Evolutionary conservation across 208 protist species (phyloP).

Genomic region (Blastocrithidia nonstop): DNA sequence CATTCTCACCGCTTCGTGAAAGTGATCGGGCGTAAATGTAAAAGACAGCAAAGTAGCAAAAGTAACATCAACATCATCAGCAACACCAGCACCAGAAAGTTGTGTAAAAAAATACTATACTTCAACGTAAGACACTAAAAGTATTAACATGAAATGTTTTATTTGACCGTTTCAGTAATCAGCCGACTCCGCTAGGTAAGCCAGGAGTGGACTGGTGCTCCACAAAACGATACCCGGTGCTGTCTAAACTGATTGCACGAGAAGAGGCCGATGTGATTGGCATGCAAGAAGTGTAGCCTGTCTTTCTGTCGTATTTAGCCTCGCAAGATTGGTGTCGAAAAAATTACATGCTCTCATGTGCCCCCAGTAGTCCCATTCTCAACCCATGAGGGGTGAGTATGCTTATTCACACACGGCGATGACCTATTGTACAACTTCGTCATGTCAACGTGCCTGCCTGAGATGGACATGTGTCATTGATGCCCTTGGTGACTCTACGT

Average conservation of each 20-base stretch:
- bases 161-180: conserved; percentile 81
- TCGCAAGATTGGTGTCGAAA: conserved; percentile 56
- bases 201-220: conserved; percentile 86
- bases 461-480: conserved; percentile 67
- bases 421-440: conserved; percentile 23
- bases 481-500: conserved; percentile 50
- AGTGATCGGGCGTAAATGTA: not conserved
- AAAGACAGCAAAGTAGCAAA: not conserved
- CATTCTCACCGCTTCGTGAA: not conserved
- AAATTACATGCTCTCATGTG: conserved; percentile 64
- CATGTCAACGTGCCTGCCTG: conserved; percentile 81
- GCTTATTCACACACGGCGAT: conserved; percentile 44
- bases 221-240: conserved; percentile 71
- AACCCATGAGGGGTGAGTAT: conserved; percentile 71
- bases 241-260: conserved; percentile 43
- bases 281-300: conserved; percentile 81
- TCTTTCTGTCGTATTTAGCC: conserved; percentile 54
- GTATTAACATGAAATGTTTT: conserved; percentile 85
- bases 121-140: conserved; percentile 11
- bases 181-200: conserved; percentile 82
- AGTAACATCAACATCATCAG: not conserved
- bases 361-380: conserved; percentile 25
- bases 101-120: not conserved
- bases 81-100: not conserved
- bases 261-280: conserved; percentile 79